These are phyloP conservation scores for Trichoderma polysporum DNA, from an alignment of 2,329 filamentous ascomycete genomes.

Conservation along the genomic window DNA sequence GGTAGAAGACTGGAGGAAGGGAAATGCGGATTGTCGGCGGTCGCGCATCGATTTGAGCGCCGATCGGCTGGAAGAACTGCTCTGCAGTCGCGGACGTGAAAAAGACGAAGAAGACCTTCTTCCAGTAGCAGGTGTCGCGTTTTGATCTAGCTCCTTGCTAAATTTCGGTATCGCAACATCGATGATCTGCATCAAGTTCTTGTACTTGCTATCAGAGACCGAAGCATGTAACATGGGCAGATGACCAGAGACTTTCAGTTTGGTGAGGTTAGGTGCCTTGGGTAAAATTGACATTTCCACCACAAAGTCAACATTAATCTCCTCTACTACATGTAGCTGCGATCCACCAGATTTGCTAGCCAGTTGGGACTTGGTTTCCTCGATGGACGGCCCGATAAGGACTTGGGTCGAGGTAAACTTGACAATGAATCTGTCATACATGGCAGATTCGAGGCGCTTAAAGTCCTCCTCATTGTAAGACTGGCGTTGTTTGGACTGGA, in stretches of 20 bases:
- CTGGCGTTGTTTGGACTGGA: slow-evolving; percentile 87
- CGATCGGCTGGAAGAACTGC: slow-evolving; percentile 43
- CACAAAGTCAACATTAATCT: slow-evolving; percentile 95
- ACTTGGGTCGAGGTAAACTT: slow-evolving; percentile 94
- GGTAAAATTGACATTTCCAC: slow-evolving; percentile 97
- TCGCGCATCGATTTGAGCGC: slow-evolving; percentile 47
- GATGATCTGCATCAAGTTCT: slow-evolving; percentile 92
- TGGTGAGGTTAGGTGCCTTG: slow-evolving; percentile 88
- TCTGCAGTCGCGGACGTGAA: slow-evolving; percentile 46
- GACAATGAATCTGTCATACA: slow-evolving; percentile 97
- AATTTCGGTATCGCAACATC: slow-evolving; percentile 93
- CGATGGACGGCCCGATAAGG: slow-evolving; percentile 88
- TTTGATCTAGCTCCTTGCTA: slow-evolving; percentile 38
- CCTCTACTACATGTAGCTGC: slow-evolving; percentile 86
- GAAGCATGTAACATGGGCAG: slow-evolving; percentile 89
- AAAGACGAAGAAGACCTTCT: slow-evolving; percentile 30
- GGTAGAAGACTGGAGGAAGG: slow-evolving; percentile 68
- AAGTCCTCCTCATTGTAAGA: slow-evolving; percentile 88
- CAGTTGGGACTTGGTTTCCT: slow-evolving; percentile 83
- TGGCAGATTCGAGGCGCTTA: slow-evolving; percentile 80
- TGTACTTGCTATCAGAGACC: slow-evolving; percentile 94
- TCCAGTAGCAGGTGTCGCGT: not conserved
- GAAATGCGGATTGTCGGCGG: slow-evolving; percentile 66
- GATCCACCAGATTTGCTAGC: slow-evolving; percentile 64
- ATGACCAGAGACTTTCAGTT: slow-evolving; percentile 86